Conservation (phyloP, 2,329 filamentous ascomycete species). For the Huntiella savannae region DNA sequence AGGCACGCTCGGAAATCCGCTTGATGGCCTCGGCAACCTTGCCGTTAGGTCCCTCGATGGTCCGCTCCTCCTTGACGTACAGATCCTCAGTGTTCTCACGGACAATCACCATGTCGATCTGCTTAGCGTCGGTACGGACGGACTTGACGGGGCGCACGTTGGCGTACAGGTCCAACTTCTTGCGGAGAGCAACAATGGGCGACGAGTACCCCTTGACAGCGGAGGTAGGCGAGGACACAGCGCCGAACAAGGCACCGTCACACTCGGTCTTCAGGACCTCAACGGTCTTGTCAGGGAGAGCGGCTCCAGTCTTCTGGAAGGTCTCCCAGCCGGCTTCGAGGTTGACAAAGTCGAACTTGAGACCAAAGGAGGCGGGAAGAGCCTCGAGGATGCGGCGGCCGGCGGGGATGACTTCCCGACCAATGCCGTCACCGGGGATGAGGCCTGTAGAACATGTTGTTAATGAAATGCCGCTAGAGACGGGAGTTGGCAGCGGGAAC, state of each 20-base stretch:
- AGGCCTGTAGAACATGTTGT: slow-evolving; percentile 40
- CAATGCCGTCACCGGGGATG: slow-evolving; percentile 95
- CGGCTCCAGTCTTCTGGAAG: slow-evolving; percentile 75
- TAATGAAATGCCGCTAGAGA: neutral
- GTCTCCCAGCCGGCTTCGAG: slow-evolving; percentile 85
- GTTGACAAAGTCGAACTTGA: slow-evolving; percentile 88
- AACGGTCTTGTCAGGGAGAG: slow-evolving; percentile 79
- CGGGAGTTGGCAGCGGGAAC: no score
- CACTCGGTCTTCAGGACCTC: slow-evolving; percentile 77
- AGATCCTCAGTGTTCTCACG: slow-evolving; percentile 98
- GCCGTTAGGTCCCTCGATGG: slow-evolving; percentile 52
- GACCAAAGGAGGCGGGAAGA: slow-evolving; percentile 69
- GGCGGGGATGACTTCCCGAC: slow-evolving; percentile 92
- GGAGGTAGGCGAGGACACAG: slow-evolving; percentile 71
- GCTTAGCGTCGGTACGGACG: slow-evolving; percentile 41
- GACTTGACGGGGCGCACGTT: slow-evolving; percentile 95
- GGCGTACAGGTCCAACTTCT: slow-evolving; percentile 85
- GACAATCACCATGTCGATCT: slow-evolving; percentile 93
- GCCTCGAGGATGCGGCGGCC: slow-evolving; percentile 84
- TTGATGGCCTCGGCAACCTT: slow-evolving; percentile 96
- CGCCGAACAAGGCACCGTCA: slow-evolving; percentile 89
- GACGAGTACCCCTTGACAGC: slow-evolving; percentile 91
- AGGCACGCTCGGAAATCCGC: slow-evolving; percentile 77
- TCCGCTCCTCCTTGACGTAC: slow-evolving; percentile 92
- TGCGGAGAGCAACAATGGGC: slow-evolving; percentile 90